Conservation (phyloP, 2,329 filamentous ascomycete genomes). For the Aspergillus quadrilineatus region DNA sequence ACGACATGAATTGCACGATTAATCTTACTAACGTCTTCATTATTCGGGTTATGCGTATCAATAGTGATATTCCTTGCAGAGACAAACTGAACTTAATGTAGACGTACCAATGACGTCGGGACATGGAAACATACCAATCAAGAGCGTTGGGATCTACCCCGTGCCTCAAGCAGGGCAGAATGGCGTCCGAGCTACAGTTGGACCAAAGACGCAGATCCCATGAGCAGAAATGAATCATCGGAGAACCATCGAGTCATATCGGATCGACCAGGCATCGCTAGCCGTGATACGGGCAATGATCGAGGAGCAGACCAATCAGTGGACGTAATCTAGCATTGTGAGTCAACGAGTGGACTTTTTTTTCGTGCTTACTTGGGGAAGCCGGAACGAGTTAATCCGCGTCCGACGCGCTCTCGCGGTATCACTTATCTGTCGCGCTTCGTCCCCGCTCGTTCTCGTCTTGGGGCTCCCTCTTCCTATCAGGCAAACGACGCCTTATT, state of each 20-base stretch:
- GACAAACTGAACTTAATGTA: no score
- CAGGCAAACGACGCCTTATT: not conserved
- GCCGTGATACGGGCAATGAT: not conserved
- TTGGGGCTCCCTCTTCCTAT: not conserved
- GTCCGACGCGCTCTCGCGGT: conserved; percentile 3
- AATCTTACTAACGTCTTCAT: no score
- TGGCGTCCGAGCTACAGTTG: not conserved
- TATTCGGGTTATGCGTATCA: no score
- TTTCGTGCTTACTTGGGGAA: not conserved
- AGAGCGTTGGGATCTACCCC: no score
- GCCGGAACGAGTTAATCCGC: not conserved
- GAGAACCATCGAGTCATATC: not conserved
- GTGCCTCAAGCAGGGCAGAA: no score
- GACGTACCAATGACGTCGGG: no score
- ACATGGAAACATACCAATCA: no score
- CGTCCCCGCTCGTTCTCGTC: not conserved
- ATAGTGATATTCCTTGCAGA: no score
- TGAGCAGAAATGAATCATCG: conserved; percentile 4
- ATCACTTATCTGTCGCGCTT: conserved; percentile 14
- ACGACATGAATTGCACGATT: no score
- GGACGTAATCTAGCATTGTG: conserved; percentile 2
- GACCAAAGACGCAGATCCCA: not conserved
- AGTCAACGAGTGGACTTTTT: conserved; percentile 11
- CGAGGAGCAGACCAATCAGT: conserved; percentile 1
- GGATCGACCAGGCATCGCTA: not conserved